Evolutionary conservation across 225 moss, liverwort and hornwort species (phyloP), one percentile per base, ranked within the genome.

Genomic region (Sphagnum contortum): DNA sequence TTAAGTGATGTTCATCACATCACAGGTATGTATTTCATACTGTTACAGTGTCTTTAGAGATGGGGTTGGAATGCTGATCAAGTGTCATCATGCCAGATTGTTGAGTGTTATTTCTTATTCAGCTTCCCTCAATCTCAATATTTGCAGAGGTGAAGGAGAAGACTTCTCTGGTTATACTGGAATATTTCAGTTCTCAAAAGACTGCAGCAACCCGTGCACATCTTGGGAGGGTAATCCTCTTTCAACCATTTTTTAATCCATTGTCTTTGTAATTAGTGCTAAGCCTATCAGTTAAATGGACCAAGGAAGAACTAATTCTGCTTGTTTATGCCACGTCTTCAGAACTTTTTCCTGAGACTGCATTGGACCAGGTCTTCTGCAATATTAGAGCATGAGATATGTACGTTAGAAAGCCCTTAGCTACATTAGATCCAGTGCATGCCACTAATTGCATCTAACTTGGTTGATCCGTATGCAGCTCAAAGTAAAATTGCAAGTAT

Each of bases 401-500:
- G 29, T 29, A 29, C 0, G 29, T 29, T 29, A 29, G 29, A 29
- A 29, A 29, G 29, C 29, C 29, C 29, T 29, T 29, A 29, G 29
- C 29, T 29, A 29, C 0, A 29, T 29, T 29, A 29, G 29, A 29
- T 29, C 29, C 29, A 29, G 29, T 29, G 29, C 29, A 29, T 29
- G 29, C 29, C 29, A 29, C 29, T 29, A 29, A 29, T 29, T 29
- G 0, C 1, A 29, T 29, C 29, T 29, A 29, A 29, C 29, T 29
- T 29, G 29, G 29, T 29, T 29, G 63, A 63, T 48, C 46, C 48
- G 49, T 69, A 9, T 77, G 70, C 86, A 86, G 86, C 79, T 86
- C 64, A 76, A 82, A 82, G 86, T 86, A 47, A 79, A 62, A 66
- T 82, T 82, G 72, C 82, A 77, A 68, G 79, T 86, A 63, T 66